Percentiles rank a stretch among this genome's conserved stretches.
phyloP scores from a whole-genome alignment of 2,329 filamentous ascomycete species.

The Fusarium stilboides region DNA sequence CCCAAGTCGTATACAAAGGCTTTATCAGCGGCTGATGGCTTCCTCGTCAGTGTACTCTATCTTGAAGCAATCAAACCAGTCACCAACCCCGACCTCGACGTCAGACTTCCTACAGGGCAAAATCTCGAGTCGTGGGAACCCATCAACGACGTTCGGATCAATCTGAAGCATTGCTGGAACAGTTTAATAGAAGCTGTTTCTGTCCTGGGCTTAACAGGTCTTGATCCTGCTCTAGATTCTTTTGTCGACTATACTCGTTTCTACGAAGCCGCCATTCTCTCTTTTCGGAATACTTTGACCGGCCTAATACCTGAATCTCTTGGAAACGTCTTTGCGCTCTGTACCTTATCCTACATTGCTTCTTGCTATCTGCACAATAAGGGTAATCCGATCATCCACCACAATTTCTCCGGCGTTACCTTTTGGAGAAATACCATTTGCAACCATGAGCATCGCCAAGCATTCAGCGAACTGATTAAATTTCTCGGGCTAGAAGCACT shows the following conservation, averaged over 20 bases:
- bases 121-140: not conserved
- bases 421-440: not conserved
- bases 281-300: not conserved
- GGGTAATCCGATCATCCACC: rapidly evolving
- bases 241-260: not conserved
- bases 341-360: not conserved
- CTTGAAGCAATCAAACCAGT: not conserved
- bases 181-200: rapidly evolving
- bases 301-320: not conserved
- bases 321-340: not conserved
- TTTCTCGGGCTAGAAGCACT: rapidly evolving
- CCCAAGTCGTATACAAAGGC: too few species aligned
- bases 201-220: rapidly evolving
- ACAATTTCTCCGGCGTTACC: not conserved
- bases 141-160: rapidly evolving
- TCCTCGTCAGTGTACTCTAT: too few species aligned
- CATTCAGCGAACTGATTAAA: not conserved
- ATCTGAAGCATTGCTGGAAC: rapidly evolving
- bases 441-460: not conserved
- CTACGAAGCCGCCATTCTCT: not conserved
- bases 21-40: too few species aligned
- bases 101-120: rapidly evolving
- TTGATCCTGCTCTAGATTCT: not conserved
- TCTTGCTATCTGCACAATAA: not conserved
- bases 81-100: rapidly evolving